Conservation (phyloP, 257 asterid genomes). For the Cinchona pubescens region DNA sequence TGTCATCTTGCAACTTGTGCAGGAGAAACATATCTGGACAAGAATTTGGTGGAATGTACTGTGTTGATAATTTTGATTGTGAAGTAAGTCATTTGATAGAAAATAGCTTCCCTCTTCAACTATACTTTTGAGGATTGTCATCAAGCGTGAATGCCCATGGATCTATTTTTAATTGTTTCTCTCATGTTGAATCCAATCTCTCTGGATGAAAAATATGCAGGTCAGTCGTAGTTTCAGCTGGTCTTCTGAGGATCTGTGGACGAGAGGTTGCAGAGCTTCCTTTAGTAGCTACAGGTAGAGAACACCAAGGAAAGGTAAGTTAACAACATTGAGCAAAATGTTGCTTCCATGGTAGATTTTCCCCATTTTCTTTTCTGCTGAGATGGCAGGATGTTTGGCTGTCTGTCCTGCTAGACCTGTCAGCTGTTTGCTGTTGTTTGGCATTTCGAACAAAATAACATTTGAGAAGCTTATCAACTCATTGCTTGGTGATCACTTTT, state of each 20-base stretch:
- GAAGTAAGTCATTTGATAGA: slow-evolving; percentile 49
- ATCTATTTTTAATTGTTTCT: neutral
- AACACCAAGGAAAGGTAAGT: slow-evolving; percentile 88
- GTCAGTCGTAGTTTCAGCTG: slow-evolving; percentile 91
- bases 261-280: slow-evolving; percentile 96
- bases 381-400: neutral
- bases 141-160: neutral
- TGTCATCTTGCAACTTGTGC: slow-evolving; percentile 25
- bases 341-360: neutral
- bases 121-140: neutral
- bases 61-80: slow-evolving; percentile 78
- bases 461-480: neutral
- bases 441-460: neutral
- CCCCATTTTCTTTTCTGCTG: neutral
- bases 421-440: neutral
- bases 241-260: slow-evolving; percentile 89
- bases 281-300: slow-evolving; percentile 85
- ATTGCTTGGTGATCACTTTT: neutral
- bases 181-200: neutral
- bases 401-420: neutral
- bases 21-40: slow-evolving; percentile 99
- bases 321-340: neutral
- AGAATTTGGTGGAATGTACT: slow-evolving; percentile 98
- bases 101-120: slow-evolving; percentile 1
- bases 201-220: slow-evolving; percentile 37